phyloP scores from a whole-genome alignment of 352 stramenopile species.

The Ochromonadaceae sp. region DNA sequence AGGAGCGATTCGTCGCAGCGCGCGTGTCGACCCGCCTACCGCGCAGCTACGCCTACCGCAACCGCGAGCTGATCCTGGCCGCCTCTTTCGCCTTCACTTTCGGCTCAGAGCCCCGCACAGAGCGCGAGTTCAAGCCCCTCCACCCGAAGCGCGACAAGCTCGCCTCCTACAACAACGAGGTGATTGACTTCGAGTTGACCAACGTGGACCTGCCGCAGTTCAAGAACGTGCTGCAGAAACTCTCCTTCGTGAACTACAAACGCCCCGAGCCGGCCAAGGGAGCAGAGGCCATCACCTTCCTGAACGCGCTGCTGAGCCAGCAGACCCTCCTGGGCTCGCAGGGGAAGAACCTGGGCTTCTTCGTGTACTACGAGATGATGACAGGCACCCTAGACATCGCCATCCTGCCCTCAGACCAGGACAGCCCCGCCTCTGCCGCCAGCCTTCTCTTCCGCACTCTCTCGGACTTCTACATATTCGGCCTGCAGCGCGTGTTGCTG shows the following conservation, averaged over 20 bases:
- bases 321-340: conserved; percentile 4
- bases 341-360: conserved; percentile 47
- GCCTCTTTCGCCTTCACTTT: not conserved
- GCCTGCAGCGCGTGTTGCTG: conserved; percentile 24
- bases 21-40: conserved; percentile 46
- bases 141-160: not conserved
- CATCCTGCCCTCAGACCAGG: conserved; percentile 52
- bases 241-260: conserved; percentile 1
- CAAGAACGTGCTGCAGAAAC: not conserved
- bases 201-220: not conserved
- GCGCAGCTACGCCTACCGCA: conserved; percentile 21
- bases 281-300: not conserved
- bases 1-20: conserved; percentile 76
- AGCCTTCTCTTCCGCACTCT: conserved; percentile 48
- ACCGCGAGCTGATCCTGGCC: not conserved
- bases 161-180: not conserved
- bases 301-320: not conserved
- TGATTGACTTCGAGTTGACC: not conserved
- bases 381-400: conserved; percentile 55
- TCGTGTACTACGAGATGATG: conserved; percentile 61
- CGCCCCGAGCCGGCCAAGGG: not conserved
- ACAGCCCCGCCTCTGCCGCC: conserved; percentile 50
- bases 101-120: not conserved
- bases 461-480: conserved; percentile 53
- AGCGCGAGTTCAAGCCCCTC: not conserved